Base-by-base conservation (phyloP, 768 basidiomycete species). In the Amanita muscaria region DNA sequence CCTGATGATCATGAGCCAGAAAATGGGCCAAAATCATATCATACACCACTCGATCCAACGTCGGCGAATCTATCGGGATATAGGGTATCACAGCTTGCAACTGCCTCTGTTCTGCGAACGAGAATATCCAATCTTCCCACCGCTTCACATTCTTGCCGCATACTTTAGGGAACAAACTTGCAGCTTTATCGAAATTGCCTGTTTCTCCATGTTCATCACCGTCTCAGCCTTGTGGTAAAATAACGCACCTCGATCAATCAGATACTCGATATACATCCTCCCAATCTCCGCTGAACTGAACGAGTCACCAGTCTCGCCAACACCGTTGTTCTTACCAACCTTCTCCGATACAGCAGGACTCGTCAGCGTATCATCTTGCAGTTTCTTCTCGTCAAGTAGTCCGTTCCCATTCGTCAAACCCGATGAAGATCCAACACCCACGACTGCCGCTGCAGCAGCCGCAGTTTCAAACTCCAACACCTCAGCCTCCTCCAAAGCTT, bases 81-180 rank as follows among this genome's bases (percentile, higher is more conserved):
- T 77, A 83, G 0, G 93, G 93, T 29, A 96, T 91, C 47, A 97
- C 87, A 4, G 88, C 91, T 62, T 86, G 79, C 12, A 97, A 65
- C 46, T 90, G 80, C 19, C 76, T 72, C 53, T 82, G 77, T 59
- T 90, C 79, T 1, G 85, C 86, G 58, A 94, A 98, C 11, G 77
- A 67, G 55, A 96, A 94, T 56, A 97, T 87, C 88, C 88, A 96
- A 53, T 85, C 79, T 57, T 97, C 93, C 96, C 96, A 99, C n/a
- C 76, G 73, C 55, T 80, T 82, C 9, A 72, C 63, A 53, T 94
- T 78, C 34, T 78, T 77, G 3, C 76, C 83, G 51, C 94, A 86
- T 5, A 97, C 89, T 58, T 87, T 91, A 0, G 89, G 83, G 53
- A 80, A 83, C 19, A 96, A 63, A 7, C 70, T 64, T 0, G 94